phyloP scores from a whole-genome alignment of 805 yeast genomes.

The Pachysolen tannophilus region DNA sequence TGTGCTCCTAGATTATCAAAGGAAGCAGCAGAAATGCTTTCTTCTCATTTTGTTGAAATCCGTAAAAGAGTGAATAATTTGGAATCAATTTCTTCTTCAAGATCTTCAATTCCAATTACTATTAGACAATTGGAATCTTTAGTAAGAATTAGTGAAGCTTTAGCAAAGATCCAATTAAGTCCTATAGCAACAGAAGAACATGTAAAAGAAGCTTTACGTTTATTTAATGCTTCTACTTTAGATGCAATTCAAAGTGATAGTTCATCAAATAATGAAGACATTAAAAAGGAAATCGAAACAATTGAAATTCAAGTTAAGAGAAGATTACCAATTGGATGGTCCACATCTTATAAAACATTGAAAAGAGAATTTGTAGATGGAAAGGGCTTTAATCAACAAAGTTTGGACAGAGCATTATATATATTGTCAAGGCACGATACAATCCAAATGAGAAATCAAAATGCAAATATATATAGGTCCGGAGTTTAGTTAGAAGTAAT shows the following conservation, averaged over 20 bases:
- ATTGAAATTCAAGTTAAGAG: constrained; percentile 83
- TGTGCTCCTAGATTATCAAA: constrained; percentile 91
- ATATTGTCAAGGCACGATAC: constrained; percentile 81
- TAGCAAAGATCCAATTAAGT: constrained; percentile 78
- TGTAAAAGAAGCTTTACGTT: constrained; percentile 90
- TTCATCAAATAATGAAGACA: constrained; percentile 42
- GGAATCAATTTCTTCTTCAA: constrained; percentile 75
- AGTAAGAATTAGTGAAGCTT: constrained; percentile 87
- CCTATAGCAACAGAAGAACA: constrained; percentile 84
- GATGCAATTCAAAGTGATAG: constrained; percentile 59
- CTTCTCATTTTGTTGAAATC: constrained; percentile 88
- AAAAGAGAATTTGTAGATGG: constrained; percentile 73
- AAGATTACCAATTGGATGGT: constrained; percentile 94
- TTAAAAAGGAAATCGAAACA: constrained; percentile 62
- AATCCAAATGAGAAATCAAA: constrained; percentile 82
- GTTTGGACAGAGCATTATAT: constrained; percentile 75
- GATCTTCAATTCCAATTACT: constrained; percentile 95
- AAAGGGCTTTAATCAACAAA: constrained; percentile 38
- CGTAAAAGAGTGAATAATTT: constrained; percentile 74
- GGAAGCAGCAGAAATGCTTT: constrained; percentile 83
- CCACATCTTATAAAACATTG: constrained; percentile 79
- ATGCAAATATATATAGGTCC: constrained; percentile 70
- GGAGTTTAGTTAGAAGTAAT: constrained; percentile 56
- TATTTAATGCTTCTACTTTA: constrained; percentile 96
- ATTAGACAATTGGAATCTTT: constrained; percentile 97